Conservation (phyloP, 495 filamentous ascomycete species). For the Rhypophila decipiens region DNA sequence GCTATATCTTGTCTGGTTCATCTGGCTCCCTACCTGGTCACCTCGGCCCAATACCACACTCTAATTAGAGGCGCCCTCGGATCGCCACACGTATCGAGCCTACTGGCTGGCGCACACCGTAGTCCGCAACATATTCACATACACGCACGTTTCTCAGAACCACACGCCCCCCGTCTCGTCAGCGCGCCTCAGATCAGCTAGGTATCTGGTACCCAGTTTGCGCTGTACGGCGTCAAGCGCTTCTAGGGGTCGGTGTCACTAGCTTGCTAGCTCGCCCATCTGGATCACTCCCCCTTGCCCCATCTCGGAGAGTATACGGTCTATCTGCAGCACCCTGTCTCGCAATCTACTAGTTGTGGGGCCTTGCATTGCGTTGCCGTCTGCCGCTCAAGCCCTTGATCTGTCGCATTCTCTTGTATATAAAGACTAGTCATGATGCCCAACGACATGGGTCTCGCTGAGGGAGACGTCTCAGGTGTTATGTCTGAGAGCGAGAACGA, state of each 20-base stretch:
- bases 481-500: conserved; percentile 53
- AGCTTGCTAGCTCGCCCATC: conserved; percentile 16
- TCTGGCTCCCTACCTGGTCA: conserved; percentile 9
- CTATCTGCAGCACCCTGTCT: conserved; percentile 12
- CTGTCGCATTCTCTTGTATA: conserved; percentile 30
- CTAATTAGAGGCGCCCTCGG: conserved; percentile 17
- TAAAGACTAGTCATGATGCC: conserved; percentile 43
- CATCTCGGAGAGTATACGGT: conserved; percentile 11
- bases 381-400: conserved; percentile 8
- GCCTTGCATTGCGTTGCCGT: conserved; percentile 32
- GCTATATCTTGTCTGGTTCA: conserved; percentile 14
- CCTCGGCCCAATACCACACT: conserved; percentile 17
- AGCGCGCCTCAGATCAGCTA: conserved; percentile 11
- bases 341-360: conserved; percentile 19
- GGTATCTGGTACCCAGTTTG: conserved; percentile 10
- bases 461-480: conserved; percentile 46
- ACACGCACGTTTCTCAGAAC: conserved; percentile 5
- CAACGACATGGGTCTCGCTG: conserved; percentile 37
- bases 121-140: background rate
- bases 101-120: too few relatives aligned
- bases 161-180: conserved; percentile 8
- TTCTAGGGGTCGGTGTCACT: conserved; percentile 19
- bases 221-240: conserved; percentile 25
- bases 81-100: conserved; percentile 16
- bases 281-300: conserved; percentile 15